Conservation (phyloP, 2,329 filamentous ascomycete species). For the Calonectria ilicicola region DNA sequence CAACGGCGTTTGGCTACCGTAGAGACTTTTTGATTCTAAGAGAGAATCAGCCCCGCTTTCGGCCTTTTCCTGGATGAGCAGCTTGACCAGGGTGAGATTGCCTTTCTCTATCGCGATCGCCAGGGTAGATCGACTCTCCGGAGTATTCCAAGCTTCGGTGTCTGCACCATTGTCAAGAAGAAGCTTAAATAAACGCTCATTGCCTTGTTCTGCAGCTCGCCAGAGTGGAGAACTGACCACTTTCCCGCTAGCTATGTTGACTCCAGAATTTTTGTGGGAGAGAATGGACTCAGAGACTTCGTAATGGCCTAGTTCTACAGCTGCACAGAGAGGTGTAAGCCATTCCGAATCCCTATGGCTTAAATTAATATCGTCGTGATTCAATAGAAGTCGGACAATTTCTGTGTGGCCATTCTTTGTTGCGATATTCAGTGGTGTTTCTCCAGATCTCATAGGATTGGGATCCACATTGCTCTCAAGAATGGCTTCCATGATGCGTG, state of each 20-base stretch:
- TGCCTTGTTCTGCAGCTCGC: neutral
- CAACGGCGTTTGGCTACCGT: neutral
- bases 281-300: neutral
- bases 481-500: neutral
- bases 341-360: neutral
- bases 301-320: neutral
- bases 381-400: neutral
- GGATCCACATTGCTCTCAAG: neutral
- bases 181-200: neutral
- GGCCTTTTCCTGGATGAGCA: neutral
- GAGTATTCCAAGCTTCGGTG: neutral
- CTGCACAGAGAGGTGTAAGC: neutral
- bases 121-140: neutral
- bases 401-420: neutral
- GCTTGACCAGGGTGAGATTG: neutral
- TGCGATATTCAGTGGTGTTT: neutral
- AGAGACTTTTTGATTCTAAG: neutral
- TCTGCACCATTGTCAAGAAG: neutral
- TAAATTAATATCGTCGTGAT: neutral
- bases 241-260: neutral
- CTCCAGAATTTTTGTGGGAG: neutral
- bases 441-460: neutral
- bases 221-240: neutral
- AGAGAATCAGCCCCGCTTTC: too few relatives aligned
- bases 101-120: neutral